These are phyloP conservation scores for Hamamelis virginiana DNA, from an alignment of 164 flowering plant genomes.

Conservation along the genomic window DNA sequence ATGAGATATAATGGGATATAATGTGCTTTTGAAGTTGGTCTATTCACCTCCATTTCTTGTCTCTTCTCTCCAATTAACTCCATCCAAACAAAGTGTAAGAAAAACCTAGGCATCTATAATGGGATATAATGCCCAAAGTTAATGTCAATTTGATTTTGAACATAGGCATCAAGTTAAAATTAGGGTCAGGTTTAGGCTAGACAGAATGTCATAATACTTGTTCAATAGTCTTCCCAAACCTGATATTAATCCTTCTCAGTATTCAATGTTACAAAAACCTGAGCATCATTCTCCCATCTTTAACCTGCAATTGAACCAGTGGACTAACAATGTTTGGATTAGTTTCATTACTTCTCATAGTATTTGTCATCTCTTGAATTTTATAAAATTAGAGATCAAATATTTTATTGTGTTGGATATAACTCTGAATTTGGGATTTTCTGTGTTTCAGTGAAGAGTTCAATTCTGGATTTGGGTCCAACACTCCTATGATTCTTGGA, in stretches of 20 bases:
- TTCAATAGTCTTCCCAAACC: too few species aligned
- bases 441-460: slow-evolving; percentile 75
- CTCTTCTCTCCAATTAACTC: too few species aligned
- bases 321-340: not conserved
- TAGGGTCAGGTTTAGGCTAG: not conserved
- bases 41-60: too few species aligned
- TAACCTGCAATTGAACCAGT: not conserved
- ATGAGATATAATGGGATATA: too few species aligned
- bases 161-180: not conserved
- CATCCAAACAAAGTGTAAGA: too few species aligned
- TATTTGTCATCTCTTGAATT: not conserved
- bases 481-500: slow-evolving; percentile 85
- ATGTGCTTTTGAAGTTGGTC: too few species aligned
- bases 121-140: not conserved
- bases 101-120: too few species aligned
- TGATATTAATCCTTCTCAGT: not conserved
- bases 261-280: not conserved
- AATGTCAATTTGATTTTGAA: not conserved
- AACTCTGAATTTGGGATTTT: slow-evolving; percentile 4
- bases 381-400: not conserved
- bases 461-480: slow-evolving; percentile 93
- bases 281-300: not conserved
- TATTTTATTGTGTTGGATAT: not conserved
- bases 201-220: not conserved
- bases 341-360: not conserved